Evolutionary conservation across 352 stramenopile species (phyloP).

Genomic region (Globisporangium paddicum): DNA sequence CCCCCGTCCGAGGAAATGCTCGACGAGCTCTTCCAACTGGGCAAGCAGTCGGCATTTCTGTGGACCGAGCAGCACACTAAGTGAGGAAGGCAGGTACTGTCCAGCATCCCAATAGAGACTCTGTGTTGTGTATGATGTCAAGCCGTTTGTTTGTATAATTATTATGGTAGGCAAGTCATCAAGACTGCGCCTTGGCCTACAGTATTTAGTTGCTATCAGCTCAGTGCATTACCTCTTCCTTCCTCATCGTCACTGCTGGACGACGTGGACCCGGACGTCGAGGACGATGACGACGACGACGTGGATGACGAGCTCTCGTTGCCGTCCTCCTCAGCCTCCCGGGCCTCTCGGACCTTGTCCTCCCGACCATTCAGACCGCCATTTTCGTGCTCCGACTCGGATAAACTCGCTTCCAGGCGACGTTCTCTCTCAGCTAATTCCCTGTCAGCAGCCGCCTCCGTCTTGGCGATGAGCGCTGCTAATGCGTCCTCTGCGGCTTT

Average conservation of each 20-base stretch:
- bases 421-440: neutral
- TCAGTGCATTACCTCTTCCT: constrained; percentile 2
- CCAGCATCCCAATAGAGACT: neutral
- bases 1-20: constrained; percentile 48
- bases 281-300: constrained; percentile 39
- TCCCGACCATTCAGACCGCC: neutral
- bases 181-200: too few species aligned
- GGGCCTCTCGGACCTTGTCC: neutral
- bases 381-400: constrained; percentile 1
- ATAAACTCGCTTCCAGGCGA: neutral
- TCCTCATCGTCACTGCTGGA: constrained; percentile 42
- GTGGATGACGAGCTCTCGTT: constrained; percentile 48
- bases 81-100: neutral
- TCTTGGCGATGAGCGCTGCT: neutral
- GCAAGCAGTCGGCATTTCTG: constrained; percentile 37
- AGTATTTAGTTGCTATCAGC: neutral
- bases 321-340: constrained; percentile 25
- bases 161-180: neutral
- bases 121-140: neutral
- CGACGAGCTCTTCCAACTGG: constrained; percentile 63
- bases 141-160: neutral
- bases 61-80: constrained; percentile 32
- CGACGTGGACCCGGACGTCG: constrained; percentile 28
- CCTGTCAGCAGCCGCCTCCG: neutral
- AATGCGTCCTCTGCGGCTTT: neutral